Evolutionary conservation across 768 basidiomycete species (phyloP).

Genomic region (Fistulinella prunicolor): DNA sequence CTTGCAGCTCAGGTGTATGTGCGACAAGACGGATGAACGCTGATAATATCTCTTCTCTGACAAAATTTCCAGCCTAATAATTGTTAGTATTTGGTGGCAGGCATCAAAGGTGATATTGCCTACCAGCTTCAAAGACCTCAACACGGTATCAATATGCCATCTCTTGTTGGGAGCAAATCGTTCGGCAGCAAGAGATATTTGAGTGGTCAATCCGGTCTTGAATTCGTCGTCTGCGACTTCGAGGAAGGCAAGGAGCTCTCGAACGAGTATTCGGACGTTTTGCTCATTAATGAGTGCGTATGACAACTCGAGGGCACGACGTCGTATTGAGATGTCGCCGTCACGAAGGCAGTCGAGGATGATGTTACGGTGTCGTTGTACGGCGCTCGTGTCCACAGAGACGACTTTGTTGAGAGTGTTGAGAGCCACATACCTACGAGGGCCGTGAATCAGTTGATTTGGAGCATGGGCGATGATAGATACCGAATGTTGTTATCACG

Average conservation of each 20-base stretch:
- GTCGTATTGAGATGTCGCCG: constrained; percentile 96
- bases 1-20: constrained; percentile 95
- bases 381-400: constrained; percentile 95
- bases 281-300: constrained; percentile 96
- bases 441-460: constrained; percentile 3
- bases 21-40: constrained; percentile 94
- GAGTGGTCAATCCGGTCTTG: constrained; percentile 96
- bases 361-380: constrained; percentile 95
- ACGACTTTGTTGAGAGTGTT: constrained; percentile 99
- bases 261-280: constrained; percentile 87
- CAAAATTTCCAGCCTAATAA: constrained; percentile 91
- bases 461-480: constrained; percentile 17
- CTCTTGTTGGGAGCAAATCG: constrained; percentile 96
- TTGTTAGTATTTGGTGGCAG: not conserved
- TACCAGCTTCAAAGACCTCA: constrained; percentile 89
- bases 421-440: constrained; percentile 85
- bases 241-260: constrained; percentile 93
- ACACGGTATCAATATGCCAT: constrained; percentile 98
- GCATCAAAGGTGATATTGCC: constrained; percentile 26
- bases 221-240: constrained; percentile 99
- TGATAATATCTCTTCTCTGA: constrained; percentile 92
- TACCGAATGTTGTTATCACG: constrained; percentile 98
- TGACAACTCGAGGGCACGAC: constrained; percentile 93
- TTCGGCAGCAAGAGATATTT: constrained; percentile 94
- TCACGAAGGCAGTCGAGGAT: constrained; percentile 99